Base-by-base conservation (phyloP, 257 asterid genomes). In the Plantago elongata region DNA sequence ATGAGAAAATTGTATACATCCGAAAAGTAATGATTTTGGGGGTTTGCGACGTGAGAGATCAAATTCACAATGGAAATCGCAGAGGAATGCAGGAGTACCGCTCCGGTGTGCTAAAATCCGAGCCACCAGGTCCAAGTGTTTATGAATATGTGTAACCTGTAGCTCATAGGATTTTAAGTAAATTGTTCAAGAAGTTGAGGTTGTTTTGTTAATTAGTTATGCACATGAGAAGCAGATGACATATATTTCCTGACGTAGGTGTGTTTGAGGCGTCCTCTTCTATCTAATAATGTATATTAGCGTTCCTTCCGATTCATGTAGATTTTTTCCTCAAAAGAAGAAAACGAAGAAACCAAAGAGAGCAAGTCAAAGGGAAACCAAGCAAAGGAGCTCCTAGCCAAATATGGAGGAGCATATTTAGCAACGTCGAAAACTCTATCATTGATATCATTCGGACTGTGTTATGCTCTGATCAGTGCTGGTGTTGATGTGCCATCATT, bases 381-480 rank as follows among this genome's bases (percentile, higher is more conserved):
- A 80, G 95, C 95, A 9, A 93, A 89, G 77, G 94, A 89, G 67
- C 95, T 89, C 44, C 75, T 87, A 29, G 77, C 90, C 49, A 89
- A 93, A 77, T 93, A 89, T 66, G 99, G 99, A 66, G 99, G 97
- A 68, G 95, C 97, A 45, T 93, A 93, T 69, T 72, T 89, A 69
- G 97, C 95, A 64, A 89, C 99, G 54, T 93, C 99, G 5, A 82
- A 87, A 38, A 83, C 99, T 43, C 95, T 93, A 42, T 93, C 97
- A 51, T 72, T 89, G 71, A 93, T 93, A 72, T 87, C 96, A 10
- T 89, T 93, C 64, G 72, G 84, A 34, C 90, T 93, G 0, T 93
- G 95, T 57, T 87, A 85, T 71, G 90, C 83, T 57, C 83, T 93
- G 1, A 77, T 93, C 43, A 82, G 67, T 57, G 95, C 85, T 11